These are phyloP conservation scores for Hylodesmum podocarpum DNA, from an alignment of 306 rosid genomes.

Conservation along the genomic window DNA sequence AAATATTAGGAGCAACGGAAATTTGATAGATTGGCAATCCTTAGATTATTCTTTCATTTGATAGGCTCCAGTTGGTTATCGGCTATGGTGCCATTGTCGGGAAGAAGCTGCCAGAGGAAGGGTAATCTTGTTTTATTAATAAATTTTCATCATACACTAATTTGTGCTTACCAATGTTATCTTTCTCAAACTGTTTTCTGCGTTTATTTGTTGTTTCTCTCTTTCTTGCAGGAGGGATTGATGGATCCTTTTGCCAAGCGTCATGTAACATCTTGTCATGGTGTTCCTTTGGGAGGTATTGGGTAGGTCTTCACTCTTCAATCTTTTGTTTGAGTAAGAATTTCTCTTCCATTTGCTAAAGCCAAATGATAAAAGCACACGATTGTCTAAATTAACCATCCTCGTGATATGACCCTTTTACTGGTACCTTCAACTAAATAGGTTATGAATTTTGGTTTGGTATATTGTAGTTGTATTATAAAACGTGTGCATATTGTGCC, in stretches of 20 bases:
- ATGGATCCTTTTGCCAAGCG: constrained; percentile 75
- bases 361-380: constrained; percentile 12
- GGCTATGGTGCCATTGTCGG: constrained; percentile 61
- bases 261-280: constrained; percentile 60
- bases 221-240: constrained; percentile 44
- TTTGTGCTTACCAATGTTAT: constrained; percentile 22
- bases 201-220: constrained; percentile 16
- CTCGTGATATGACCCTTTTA: not conserved
- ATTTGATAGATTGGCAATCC: constrained; percentile 13
- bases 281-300: constrained; percentile 87
- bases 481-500: not conserved
- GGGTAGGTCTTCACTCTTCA: constrained; percentile 58
- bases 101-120: constrained; percentile 74
- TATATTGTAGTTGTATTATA: not conserved
- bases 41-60: constrained; percentile 32
- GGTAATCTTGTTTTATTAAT: constrained; percentile 47
- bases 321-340: not conserved
- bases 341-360: constrained; percentile 15
- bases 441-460: not conserved
- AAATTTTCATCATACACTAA: constrained; percentile 11
- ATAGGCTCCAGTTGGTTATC: constrained; percentile 80
- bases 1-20: not conserved
- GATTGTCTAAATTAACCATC: not conserved
- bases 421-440: constrained; percentile 6
- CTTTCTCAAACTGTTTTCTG: constrained; percentile 9